These are phyloP conservation scores for Dothistroma septosporum DNA, from an alignment of 2,329 filamentous ascomycete species.

Conservation along the genomic window DNA sequence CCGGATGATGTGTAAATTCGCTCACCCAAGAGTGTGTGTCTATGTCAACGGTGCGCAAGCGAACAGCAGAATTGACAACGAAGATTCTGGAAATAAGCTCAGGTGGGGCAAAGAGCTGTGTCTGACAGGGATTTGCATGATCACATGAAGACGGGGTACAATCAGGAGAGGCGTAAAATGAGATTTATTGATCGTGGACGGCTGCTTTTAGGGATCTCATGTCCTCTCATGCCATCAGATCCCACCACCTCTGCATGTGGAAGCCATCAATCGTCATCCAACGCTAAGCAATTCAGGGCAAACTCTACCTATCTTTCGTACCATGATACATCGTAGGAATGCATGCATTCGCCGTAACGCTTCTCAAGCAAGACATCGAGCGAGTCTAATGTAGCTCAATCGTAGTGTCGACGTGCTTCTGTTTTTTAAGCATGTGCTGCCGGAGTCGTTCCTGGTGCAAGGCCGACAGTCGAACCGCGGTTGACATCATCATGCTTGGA, in stretches of 20 bases:
- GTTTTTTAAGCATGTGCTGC: background rate
- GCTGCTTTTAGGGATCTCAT: background rate
- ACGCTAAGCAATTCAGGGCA: background rate
- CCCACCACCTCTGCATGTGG: background rate
- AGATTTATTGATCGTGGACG: background rate
- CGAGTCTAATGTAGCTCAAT: background rate
- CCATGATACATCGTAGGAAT: background rate
- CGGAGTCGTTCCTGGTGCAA: background rate
- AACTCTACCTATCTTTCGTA: background rate
- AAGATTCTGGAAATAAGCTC: background rate
- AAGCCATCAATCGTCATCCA: background rate
- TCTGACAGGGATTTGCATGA: background rate
- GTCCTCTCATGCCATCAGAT: background rate
- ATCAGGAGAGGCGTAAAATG: background rate
- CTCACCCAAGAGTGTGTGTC: no score
- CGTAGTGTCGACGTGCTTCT: conserved; percentile 3
- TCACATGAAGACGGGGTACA: background rate
- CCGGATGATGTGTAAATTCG: no score
- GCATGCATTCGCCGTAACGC: background rate
- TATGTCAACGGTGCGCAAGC: background rate
- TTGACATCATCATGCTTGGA: conserved; percentile 16
- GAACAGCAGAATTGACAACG: background rate
- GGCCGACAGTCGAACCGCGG: conserved; percentile 3
- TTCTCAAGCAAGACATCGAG: background rate
- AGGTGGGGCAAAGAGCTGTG: background rate